Evolutionary conservation across 139 green algal genomes (phyloP).

Genomic region (Ettlia oleoabundans): DNA sequence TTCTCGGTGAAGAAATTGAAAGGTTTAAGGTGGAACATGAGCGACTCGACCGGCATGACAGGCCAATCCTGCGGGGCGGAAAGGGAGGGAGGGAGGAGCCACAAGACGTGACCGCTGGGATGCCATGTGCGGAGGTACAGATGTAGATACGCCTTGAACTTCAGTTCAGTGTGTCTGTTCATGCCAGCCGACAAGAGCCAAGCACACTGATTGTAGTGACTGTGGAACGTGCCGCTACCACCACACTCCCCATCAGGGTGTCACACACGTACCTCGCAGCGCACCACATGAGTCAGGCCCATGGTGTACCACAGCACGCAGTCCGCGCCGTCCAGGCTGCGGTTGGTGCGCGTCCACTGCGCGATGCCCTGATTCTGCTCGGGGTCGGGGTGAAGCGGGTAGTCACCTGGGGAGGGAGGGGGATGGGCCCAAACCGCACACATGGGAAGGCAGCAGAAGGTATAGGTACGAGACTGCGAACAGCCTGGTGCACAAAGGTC

Average conservation of each 20-base stretch:
- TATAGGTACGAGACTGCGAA: no score
- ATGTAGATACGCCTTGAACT: no score
- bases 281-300: constrained; percentile 85
- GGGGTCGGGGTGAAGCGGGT: constrained; percentile 67
- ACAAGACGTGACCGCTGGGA: background rate
- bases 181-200: no score
- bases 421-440: no score
- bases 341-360: constrained; percentile 71
- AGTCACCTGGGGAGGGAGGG: no score
- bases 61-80: constrained; percentile 68
- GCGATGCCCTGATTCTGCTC: constrained; percentile 58
- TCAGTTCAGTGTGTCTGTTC: no score
- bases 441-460: no score
- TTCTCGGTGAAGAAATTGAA: constrained; percentile 74
- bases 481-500: no score
- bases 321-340: constrained; percentile 61
- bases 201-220: no score
- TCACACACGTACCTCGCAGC: constrained; percentile 51
- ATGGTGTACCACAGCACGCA: constrained; percentile 90
- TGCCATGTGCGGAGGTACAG: background rate
- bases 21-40: constrained; percentile 76
- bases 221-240: no score
- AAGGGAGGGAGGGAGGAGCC: background rate
- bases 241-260: background rate
- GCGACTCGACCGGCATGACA: constrained; percentile 85